Conservation (phyloP, 2,329 filamentous ascomycete species). For the Aspergillus niger region DNA sequence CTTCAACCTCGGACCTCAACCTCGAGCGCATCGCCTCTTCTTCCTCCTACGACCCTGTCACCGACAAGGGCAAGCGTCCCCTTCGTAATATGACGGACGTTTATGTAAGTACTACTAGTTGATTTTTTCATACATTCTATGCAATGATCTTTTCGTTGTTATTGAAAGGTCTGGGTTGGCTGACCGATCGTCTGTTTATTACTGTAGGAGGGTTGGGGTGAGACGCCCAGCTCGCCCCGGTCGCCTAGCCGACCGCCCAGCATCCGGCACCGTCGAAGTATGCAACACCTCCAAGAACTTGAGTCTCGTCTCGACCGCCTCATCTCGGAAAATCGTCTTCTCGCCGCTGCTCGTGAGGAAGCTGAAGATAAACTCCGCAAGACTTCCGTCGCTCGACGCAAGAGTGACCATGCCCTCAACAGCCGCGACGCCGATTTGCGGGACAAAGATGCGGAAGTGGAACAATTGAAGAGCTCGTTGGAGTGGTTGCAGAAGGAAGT, state of each 20-base stretch:
- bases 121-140: no score
- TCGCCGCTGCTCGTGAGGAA: conserved; percentile 70
- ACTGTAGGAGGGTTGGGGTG: conserved; percentile 84
- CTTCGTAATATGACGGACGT: conserved; percentile 87
- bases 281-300: conserved; percentile 88
- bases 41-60: conserved; percentile 70
- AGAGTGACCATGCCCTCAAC: conserved; percentile 60
- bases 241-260: conserved; percentile 93
- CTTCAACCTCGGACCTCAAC: conserved; percentile 30
- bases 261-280: conserved; percentile 95
- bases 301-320: conserved; percentile 83
- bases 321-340: conserved; percentile 76
- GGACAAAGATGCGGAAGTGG: conserved; percentile 85
- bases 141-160: neutral
- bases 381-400: conserved; percentile 55
- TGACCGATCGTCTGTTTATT: conserved; percentile 24
- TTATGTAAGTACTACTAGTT: conserved; percentile 68
- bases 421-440: conserved; percentile 70
- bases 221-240: conserved; percentile 78
- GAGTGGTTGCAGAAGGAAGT: conserved; percentile 82
- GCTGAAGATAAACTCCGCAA: conserved; percentile 67
- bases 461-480: conserved; percentile 74
- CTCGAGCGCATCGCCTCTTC: conserved; percentile 49
- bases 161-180: neutral
- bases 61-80: conserved; percentile 84